Evolutionary conservation across 768 basidiomycete genomes (phyloP).

Genomic region (Psilocybe subaeruginosa): DNA sequence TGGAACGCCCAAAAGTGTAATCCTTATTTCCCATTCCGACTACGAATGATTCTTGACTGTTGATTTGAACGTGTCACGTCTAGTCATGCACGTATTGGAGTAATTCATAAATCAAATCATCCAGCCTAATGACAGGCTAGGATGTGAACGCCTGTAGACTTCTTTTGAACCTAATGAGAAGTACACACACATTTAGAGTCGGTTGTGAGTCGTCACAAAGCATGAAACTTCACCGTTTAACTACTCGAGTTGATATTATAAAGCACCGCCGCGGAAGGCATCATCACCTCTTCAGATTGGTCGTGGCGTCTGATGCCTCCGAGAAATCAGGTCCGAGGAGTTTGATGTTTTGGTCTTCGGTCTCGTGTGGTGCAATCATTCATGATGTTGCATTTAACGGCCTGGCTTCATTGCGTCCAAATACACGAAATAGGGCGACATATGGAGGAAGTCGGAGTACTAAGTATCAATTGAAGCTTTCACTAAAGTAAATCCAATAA

Average conservation of each 20-base stretch:
- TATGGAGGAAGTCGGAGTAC: background rate
- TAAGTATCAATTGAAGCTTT: background rate
- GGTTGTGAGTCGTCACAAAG: slow-evolving; percentile 2
- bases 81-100: slow-evolving; percentile 7
- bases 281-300: slow-evolving; percentile 1
- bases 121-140: slow-evolving; percentile 4
- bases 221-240: background rate
- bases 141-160: background rate
- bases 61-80: slow-evolving; percentile 12
- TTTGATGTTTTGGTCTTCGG: background rate
- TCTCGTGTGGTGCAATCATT: background rate
- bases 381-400: background rate
- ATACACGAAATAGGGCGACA: background rate
- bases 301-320: background rate
- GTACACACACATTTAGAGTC: slow-evolving; percentile 1
- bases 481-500: background rate
- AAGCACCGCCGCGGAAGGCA: slow-evolving; percentile 7
- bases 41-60: slow-evolving; percentile 1
- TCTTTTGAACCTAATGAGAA: slow-evolving; percentile 6
- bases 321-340: background rate
- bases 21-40: slow-evolving; percentile 1
- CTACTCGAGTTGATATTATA: background rate
- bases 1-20: background rate
- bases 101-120: slow-evolving; percentile 12
- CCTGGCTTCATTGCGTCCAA: background rate